Evolutionary conservation across 108 stramenopile species (phyloP), one percentile per base, ranked within the genome.

Genomic region (Mayamaea pseudoterrestris): DNA sequence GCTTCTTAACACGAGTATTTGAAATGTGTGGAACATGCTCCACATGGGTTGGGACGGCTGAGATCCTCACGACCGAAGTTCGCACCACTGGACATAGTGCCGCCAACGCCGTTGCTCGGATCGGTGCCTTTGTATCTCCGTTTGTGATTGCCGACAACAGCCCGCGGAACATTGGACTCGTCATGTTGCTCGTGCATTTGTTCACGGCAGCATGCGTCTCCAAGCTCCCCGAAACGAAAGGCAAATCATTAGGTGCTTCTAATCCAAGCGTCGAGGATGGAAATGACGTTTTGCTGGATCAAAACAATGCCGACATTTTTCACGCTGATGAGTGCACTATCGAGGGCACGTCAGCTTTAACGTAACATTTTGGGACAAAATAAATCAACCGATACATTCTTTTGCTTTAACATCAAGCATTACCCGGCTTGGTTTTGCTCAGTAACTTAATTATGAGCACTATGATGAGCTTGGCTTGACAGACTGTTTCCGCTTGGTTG

Each of bases 41-140:
- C 0, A 71, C 80, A 27, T 87, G 85, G 85, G 73, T 82, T 0
- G 55, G 41, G 16, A 87, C 85, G 1, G 78, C 85, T 5, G 85
- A 87, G 54, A 71, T 87, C 25, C 61, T 79, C 4, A 63, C 78
- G 7, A 87, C 85, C 13, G 85, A 87, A 37, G 71, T 87, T 39
- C 66, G 85, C 25, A 55, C 60, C 3, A 56, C 65, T 7, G 85
- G 85, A 7, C 85, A 87, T 46, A 60, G 60, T 24, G 69, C 74
- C 18, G 77, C 85, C n/a, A 82, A 87, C 61, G 85, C 85, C 1
- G 47, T 81, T 34, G 85, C 78, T 6, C 59, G 80, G 37, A 50
- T 70, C 13, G 80, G 85, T 12, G 76, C 71, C 1, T 60, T 82
- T 30, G 37, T 71, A 16, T 64, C 58, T 27, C 85, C 85, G 0